phyloP scores from a whole-genome alignment of 768 basidiomycete genomes.

The Gyrodon lividus region DNA sequence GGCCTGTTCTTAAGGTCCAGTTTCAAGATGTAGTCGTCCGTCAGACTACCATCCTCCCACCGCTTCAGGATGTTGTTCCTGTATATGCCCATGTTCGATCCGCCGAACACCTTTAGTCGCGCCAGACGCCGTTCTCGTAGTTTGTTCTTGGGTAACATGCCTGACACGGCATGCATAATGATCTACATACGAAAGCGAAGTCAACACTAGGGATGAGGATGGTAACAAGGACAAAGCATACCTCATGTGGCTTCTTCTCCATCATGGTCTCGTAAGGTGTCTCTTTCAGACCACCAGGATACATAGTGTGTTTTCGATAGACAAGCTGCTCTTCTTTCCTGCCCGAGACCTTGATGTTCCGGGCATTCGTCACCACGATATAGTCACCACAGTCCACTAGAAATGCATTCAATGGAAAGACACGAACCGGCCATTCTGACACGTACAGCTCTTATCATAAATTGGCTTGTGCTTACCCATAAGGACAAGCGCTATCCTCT shows the following conservation, averaged over 20 bases:
- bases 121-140: conserved; percentile 86
- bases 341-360: conserved; percentile 82
- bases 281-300: conserved; percentile 90
- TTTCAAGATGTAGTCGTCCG: conserved; percentile 34
- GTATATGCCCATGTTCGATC: conserved; percentile 72
- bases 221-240: conserved; percentile 36
- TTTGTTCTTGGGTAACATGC: conserved; percentile 99
- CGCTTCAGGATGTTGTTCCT: conserved; percentile 75
- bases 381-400: conserved; percentile 97
- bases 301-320: conserved; percentile 90
- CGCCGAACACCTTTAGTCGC: conserved; percentile 85
- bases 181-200: conserved; percentile 52
- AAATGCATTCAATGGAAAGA: not conserved
- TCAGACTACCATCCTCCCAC: conserved; percentile 80
- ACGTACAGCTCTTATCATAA: conserved; percentile 85
- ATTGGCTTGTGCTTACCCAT: conserved; percentile 99
- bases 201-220: not conserved
- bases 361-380: conserved; percentile 90
- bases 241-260: conserved; percentile 85
- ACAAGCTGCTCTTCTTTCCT: conserved; percentile 84
- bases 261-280: conserved; percentile 84
- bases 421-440: not conserved
- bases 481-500: conserved; percentile 89
- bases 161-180: conserved; percentile 91
- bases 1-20: conserved; percentile 22